Percentiles rank a stretch among this genome's conserved stretches.
phyloP scores from a whole-genome alignment of 2,329 filamentous ascomycete genomes.

The Endoconidiophora polonica region DNA sequence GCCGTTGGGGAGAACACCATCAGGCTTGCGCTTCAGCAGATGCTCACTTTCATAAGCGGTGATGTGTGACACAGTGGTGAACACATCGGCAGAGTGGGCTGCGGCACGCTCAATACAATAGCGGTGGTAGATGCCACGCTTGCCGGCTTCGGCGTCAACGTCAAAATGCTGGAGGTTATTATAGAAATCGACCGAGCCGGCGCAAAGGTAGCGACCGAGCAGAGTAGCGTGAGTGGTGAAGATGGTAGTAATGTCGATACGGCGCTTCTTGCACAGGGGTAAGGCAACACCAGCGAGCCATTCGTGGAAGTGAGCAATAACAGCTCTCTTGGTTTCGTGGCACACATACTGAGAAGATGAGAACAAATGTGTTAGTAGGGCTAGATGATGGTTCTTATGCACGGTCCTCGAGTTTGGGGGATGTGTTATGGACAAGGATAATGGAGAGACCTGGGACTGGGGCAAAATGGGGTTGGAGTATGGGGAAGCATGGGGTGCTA shows the following conservation, averaged over 20 bases:
- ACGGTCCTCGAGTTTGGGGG: not conserved
- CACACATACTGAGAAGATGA: constrained; percentile 55
- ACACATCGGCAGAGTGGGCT: constrained; percentile 84
- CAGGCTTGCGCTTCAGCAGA: constrained; percentile 89
- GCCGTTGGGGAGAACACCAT: constrained; percentile 89
- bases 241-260: constrained; percentile 93
- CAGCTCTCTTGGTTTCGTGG: constrained; percentile 78
- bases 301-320: constrained; percentile 97
- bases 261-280: constrained; percentile 79
- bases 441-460: not conserved
- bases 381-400: not conserved
- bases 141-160: constrained; percentile 88
- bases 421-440: not conserved
- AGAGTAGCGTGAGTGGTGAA: constrained; percentile 92
- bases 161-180: constrained; percentile 97
- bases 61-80: constrained; percentile 97
- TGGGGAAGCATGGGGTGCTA: constrained; percentile 6
- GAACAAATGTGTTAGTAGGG: not conserved
- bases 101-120: constrained; percentile 96
- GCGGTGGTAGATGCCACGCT: constrained; percentile 94
- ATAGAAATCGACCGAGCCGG: constrained; percentile 96
- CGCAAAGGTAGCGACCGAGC: constrained; percentile 87
- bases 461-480: constrained; percentile 6
- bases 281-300: constrained; percentile 92
- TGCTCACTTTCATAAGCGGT: constrained; percentile 98